A percentile compares a stretch with the other conserved stretches of the same genome.
Evolutionary conservation across 2,329 filamentous ascomycete species (phyloP).

Genomic region (Talaromyces pinophilus): DNA sequence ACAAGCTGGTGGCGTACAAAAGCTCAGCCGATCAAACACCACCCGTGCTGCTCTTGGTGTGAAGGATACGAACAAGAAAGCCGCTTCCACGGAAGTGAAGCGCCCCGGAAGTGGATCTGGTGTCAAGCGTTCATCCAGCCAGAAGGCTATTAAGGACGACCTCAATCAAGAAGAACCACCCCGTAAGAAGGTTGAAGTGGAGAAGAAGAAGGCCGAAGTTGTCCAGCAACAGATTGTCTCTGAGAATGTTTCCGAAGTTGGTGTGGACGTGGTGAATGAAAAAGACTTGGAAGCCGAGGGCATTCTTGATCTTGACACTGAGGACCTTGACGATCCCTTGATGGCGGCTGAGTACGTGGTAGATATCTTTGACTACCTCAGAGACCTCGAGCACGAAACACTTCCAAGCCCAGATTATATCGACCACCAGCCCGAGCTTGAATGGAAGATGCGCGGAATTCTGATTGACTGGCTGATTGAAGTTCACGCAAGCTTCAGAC

Average conservation of each 20-base stretch:
- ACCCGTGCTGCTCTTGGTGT: slow-evolving; percentile 63
- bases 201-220: slow-evolving; percentile 48
- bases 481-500: slow-evolving; percentile 93
- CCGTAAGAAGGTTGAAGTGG: slow-evolving; percentile 64
- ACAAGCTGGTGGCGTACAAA: slow-evolving; percentile 80
- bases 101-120: slow-evolving; percentile 72
- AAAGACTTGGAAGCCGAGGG: slow-evolving; percentile 42
- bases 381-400: slow-evolving; percentile 75
- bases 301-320: slow-evolving; percentile 69
- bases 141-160: slow-evolving; percentile 63
- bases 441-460: slow-evolving; percentile 98
- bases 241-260: slow-evolving; percentile 33
- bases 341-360: slow-evolving; percentile 98
- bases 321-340: slow-evolving; percentile 88
- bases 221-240: slow-evolving; percentile 39
- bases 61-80: slow-evolving; percentile 68
- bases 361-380: slow-evolving; percentile 96
- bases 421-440: slow-evolving; percentile 87
- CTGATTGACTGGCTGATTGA: slow-evolving; percentile 98
- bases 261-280: slow-evolving; percentile 38
- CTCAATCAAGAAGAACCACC: slow-evolving; percentile 62
- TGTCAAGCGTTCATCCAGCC: slow-evolving; percentile 61
- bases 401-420: slow-evolving; percentile 94
- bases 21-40: slow-evolving; percentile 61
- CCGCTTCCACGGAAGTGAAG: slow-evolving; percentile 64